A percentile compares a stretch with the other conserved stretches of the same genome.
These are phyloP conservation scores for Sparassis latifolia DNA, from an alignment of 1,284 basidiomycete genomes.

Conservation along the genomic window DNA sequence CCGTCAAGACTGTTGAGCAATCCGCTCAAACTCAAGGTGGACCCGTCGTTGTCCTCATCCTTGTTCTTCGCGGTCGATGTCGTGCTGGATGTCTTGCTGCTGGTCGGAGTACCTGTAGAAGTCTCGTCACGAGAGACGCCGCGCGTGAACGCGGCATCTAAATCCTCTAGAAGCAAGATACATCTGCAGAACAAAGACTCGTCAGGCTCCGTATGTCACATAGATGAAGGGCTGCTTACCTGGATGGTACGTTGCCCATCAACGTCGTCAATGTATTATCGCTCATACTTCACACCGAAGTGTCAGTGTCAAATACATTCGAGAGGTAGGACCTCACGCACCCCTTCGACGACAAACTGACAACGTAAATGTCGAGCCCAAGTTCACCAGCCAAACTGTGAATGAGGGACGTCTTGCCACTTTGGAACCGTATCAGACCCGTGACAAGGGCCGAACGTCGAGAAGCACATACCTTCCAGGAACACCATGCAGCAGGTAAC, in stretches of 20 bases:
- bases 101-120: constrained; percentile 66
- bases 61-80: constrained; percentile 33
- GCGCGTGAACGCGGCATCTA: constrained; percentile 82
- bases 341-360: constrained; percentile 81
- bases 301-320: not conserved
- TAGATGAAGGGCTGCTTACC: constrained; percentile 34
- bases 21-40: constrained; percentile 76
- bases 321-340: constrained; percentile 25
- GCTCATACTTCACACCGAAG: constrained; percentile 56
- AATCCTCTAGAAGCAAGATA: constrained; percentile 83
- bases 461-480: constrained; percentile 60
- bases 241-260: constrained; percentile 78
- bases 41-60: constrained; percentile 56
- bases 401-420: constrained; percentile 79
- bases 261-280: constrained; percentile 78
- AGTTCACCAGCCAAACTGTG: constrained; percentile 83
- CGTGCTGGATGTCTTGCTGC: constrained; percentile 30
- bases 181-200: constrained; percentile 41
- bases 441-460: constrained; percentile 8
- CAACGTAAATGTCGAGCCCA: constrained; percentile 83
- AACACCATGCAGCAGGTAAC: constrained; percentile 79
- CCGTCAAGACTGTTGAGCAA: constrained; percentile 82
- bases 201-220: too few relatives aligned
- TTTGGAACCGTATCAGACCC: constrained; percentile 23
- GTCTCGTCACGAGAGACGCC: constrained; percentile 72